Base-by-base conservation (phyloP, 345 rosid species). In the Draba incana region DNA sequence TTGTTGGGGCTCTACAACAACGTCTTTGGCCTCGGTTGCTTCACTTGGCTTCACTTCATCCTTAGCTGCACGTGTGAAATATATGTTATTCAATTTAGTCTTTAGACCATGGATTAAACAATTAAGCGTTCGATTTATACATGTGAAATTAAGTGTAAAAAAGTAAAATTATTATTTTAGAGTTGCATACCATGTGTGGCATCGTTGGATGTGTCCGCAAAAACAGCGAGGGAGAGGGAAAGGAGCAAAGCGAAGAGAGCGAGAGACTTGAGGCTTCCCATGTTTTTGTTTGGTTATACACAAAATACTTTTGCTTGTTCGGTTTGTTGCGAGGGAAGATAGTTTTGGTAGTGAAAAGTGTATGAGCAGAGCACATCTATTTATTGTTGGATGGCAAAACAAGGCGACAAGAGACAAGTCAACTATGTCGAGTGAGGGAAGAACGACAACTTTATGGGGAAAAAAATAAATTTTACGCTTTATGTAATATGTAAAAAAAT, bases 371-470 rank as follows among this genome's bases (percentile, higher is more conserved):
- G 0, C 59, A 39, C 59, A 66, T 51, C 43, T 67, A 53, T 67
- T 52, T 74, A 74, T 74, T 67, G 31, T 52, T 37, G 68, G 56
- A 37, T 20, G 3, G 50, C 50, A 23, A 59, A 65, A 60, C 57
- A 35, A 42, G 47, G 63, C 38, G 77, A 74, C 77, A 74, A 74
- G 35, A 66, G 48, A 66, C 49, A 49, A n/a, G 77, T 66, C 77
- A 65, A 72, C 1, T 72, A 49, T 57, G 77, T 57, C 53, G 60
- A 39, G 54, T 57, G 65, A 42, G 60, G 57, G 41, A 57, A 49
- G 60, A 57, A 65, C 49, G 70, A 4, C 38, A 13, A 46, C 15
- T 64, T 56, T 55, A 15, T 45, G 57, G 51, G 33, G 56, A 25
- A 30, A 27, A 5, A 5, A 42, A 24, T n/a, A 8, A 27, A 20